A percentile compares a stretch with the other conserved stretches of the same genome.
These are phyloP conservation scores for Nannizziopsis arthrosporioides DNA, from an alignment of 2,329 filamentous ascomycete genomes.

Conservation along the genomic window DNA sequence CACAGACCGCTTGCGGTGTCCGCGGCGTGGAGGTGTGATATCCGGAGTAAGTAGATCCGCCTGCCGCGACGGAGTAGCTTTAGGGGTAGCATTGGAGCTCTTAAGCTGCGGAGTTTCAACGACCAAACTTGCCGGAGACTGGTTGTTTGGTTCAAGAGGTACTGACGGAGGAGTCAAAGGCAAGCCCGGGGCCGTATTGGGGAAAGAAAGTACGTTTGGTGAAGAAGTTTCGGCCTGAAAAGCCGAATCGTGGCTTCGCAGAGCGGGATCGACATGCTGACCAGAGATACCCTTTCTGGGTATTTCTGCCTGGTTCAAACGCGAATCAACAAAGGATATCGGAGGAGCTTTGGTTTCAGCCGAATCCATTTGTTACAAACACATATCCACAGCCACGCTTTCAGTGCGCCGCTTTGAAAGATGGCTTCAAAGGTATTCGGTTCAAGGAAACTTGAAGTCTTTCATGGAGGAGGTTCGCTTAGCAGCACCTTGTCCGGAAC, in stretches of 20 bases:
- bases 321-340: conserved; percentile 18
- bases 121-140: conserved; percentile 18
- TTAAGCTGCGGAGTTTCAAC: conserved; percentile 15
- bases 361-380: not conserved
- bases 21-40: conserved; percentile 53
- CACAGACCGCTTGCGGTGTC: conserved; percentile 25
- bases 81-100: conserved; percentile 13
- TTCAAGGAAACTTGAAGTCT: too few relatives aligned
- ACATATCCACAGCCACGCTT: not conserved
- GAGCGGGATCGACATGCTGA: conserved; percentile 2
- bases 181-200: conserved; percentile 21
- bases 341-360: not conserved
- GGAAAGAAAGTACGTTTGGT: conserved; percentile 17
- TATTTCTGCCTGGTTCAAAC: conserved; percentile 32
- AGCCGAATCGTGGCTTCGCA: not conserved
- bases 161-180: conserved; percentile 31
- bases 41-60: conserved; percentile 63
- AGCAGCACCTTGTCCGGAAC: not conserved
- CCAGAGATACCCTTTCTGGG: conserved; percentile 26
- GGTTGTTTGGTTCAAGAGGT: conserved; percentile 19
- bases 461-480: too few relatives aligned
- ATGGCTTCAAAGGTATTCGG: too few relatives aligned
- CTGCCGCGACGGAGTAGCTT: conserved; percentile 51
- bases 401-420: not conserved
- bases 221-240: not conserved